A percentile compares a stretch with the other conserved stretches of the same genome.
Conservation (phyloP, 495 filamentous ascomycete genomes). For the Hypoxylon perforatum region DNA sequence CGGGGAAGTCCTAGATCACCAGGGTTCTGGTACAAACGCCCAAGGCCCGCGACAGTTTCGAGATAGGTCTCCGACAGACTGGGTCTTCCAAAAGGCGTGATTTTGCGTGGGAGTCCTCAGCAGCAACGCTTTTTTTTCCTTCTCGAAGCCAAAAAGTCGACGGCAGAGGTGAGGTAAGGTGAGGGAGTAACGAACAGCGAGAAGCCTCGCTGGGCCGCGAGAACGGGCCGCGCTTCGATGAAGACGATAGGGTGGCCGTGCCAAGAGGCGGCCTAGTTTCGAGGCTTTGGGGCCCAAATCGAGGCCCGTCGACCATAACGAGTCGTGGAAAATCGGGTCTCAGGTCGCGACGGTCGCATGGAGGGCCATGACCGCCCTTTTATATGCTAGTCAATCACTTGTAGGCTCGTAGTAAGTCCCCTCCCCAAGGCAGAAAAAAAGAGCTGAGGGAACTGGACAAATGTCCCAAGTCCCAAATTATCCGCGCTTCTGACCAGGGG, state of each 20-base stretch:
- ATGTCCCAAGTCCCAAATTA: too few species aligned
- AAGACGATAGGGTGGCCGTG: constrained; percentile 39
- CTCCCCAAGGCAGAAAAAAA: constrained; percentile 40
- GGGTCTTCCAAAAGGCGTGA: neutral
- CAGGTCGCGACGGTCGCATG: constrained; percentile 37
- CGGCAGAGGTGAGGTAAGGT: constrained; percentile 1
- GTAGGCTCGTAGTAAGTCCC: constrained; percentile 20
- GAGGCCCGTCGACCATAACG: constrained; percentile 34
- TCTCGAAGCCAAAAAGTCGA: constrained; percentile 33
- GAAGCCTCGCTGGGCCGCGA: constrained; percentile 44
- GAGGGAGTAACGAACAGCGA: constrained; percentile 21
- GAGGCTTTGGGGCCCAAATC: constrained; percentile 44
- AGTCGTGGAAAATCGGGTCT: constrained; percentile 17
- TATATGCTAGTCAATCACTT: constrained; percentile 38
- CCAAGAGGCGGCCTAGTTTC: constrained; percentile 42
- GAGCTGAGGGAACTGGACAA: constrained; percentile 2
- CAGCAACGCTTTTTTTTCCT: constrained; percentile 15
- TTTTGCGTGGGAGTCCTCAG: constrained; percentile 40
- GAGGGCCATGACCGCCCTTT: constrained; percentile 36
- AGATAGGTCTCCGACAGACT: neutral
- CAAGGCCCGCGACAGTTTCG: constrained; percentile 11
- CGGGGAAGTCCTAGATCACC: constrained; percentile 39
- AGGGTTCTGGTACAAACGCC: constrained; percentile 20
- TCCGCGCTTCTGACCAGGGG: constrained; percentile 20
- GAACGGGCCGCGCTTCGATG: constrained; percentile 32